These are phyloP conservation scores for Biscogniauxia mediterranea DNA, from an alignment of 2,329 filamentous ascomycete species.

Conservation along the genomic window DNA sequence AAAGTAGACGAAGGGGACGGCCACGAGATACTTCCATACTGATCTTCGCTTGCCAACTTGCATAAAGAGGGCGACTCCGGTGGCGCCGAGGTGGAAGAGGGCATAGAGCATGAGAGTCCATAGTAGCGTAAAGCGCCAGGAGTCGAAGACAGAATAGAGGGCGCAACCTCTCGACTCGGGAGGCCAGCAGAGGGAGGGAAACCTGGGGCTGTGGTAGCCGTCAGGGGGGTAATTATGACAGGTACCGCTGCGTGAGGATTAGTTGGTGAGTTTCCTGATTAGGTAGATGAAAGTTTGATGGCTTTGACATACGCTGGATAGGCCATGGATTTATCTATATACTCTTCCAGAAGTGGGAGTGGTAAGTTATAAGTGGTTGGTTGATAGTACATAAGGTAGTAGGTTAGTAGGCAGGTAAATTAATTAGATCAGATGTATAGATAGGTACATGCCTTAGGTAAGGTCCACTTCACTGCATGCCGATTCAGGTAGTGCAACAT, in stretches of 20 bases:
- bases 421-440: no score
- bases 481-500: no score
- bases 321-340: no score
- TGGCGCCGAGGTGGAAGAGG: constrained; percentile 70
- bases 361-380: no score
- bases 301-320: background rate
- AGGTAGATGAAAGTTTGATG: no score
- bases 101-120: constrained; percentile 84
- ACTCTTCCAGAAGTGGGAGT: no score
- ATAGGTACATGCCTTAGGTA: no score
- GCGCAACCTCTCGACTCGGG: constrained; percentile 52
- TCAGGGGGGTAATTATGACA: constrained; percentile 39
- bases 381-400: no score
- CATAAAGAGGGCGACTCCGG: constrained; percentile 68
- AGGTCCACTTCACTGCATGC: no score
- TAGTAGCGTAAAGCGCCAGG: constrained; percentile 82
- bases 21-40: constrained; percentile 64
- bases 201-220: constrained; percentile 67
- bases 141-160: constrained; percentile 73
- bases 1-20: constrained; percentile 68
- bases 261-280: constrained; percentile 6
- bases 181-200: constrained; percentile 81
- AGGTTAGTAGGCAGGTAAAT: no score
- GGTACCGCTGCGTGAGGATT: constrained; percentile 10
- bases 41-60: constrained; percentile 59